A percentile compares a stretch with the other conserved stretches of the same genome.
phyloP scores from a whole-genome alignment of 352 stramenopile genomes.

The Peronospora destructor region DNA sequence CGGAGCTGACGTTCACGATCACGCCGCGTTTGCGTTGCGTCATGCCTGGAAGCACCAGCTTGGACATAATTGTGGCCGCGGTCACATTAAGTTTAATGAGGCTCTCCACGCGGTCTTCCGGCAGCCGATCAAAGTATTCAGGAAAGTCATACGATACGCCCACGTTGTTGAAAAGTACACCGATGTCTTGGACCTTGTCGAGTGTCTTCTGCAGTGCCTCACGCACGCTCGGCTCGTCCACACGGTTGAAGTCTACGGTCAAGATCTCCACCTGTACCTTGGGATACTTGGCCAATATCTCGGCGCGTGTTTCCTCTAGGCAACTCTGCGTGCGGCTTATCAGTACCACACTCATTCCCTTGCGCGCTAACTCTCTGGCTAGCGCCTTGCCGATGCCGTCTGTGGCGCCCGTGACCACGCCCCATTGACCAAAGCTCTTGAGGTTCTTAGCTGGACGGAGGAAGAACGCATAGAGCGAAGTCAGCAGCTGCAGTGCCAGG shows the following conservation, averaged over 20 bases:
- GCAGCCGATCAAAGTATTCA: slow-evolving; percentile 95
- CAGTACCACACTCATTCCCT: slow-evolving; percentile 95
- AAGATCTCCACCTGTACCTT: slow-evolving; percentile 81
- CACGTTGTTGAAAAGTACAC: slow-evolving; percentile 99
- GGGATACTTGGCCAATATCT: slow-evolving; percentile 92
- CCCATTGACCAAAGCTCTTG: slow-evolving; percentile 94
- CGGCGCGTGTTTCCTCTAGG: slow-evolving; percentile 88
- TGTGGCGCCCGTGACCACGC: slow-evolving; percentile 95
- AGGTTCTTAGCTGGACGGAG: slow-evolving; percentile 90
- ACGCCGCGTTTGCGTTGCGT: slow-evolving; percentile 89
- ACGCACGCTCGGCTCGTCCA: slow-evolving; percentile 70
- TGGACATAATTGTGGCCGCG: slow-evolving; percentile 72
- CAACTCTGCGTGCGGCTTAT: slow-evolving; percentile 96
- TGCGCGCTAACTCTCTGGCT: slow-evolving; percentile 92
- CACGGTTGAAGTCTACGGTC: slow-evolving; percentile 92
- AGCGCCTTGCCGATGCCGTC: slow-evolving; percentile 90
- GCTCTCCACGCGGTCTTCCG: slow-evolving; percentile 87
- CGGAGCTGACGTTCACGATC: slow-evolving; percentile 97
- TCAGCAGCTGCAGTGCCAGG: slow-evolving; percentile 44
- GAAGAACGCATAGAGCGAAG: slow-evolving; percentile 81
- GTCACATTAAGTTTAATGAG: slow-evolving; percentile 89
- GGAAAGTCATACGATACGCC: slow-evolving; percentile 98
- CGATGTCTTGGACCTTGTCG: slow-evolving; percentile 87
- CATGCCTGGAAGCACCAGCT: slow-evolving; percentile 91
- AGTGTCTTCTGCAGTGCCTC: slow-evolving; percentile 44